Evolutionary conservation across 192 early-diverging fungal genomes (phyloP).

Genomic region (Entophlyctis luteolus): DNA sequence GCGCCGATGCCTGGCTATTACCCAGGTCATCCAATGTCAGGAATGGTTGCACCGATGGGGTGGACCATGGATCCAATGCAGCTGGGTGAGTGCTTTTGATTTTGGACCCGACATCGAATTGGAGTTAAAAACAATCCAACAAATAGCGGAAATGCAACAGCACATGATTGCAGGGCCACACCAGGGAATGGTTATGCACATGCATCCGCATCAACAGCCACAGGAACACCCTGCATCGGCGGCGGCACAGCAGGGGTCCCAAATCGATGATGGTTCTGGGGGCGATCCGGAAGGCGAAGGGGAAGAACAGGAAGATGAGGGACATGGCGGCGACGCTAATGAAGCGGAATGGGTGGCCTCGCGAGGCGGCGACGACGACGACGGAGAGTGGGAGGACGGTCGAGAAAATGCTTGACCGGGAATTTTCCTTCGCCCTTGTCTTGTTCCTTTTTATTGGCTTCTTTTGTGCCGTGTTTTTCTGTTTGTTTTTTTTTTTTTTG

Average conservation of each 20-base stretch:
- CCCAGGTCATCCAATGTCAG: not conserved
- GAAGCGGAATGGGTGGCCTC: not conserved
- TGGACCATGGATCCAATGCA: conserved; percentile 22
- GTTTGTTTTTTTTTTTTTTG: too few relatives aligned
- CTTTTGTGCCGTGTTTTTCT: not conserved
- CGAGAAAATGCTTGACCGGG: not conserved
- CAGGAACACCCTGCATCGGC: not conserved
- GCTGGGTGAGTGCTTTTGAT: conserved; percentile 12
- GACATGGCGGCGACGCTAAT: not conserved
- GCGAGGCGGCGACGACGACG: not conserved
- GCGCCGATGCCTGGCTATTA: conserved; percentile 19
- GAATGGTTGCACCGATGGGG: conserved; percentile 9
- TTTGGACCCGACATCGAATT: not conserved
- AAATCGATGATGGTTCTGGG: not conserved
- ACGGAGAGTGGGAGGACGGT: not conserved
- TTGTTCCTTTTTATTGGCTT: not conserved
- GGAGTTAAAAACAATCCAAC: not conserved
- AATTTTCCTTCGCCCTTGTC: not conserved
- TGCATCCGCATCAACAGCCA: not conserved
- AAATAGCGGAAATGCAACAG: conserved; percentile 19
- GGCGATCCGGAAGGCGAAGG: not conserved
- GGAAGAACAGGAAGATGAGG: conserved; percentile 10
- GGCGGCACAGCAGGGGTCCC: not conserved
- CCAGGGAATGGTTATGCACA: conserved; percentile 2
- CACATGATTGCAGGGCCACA: conserved; percentile 6